Percentiles rank a stretch among this genome's conserved stretches.
Evolutionary conservation across 2,329 filamentous ascomycete species (phyloP).

Genomic region (Neofusicoccum sp.): DNA sequence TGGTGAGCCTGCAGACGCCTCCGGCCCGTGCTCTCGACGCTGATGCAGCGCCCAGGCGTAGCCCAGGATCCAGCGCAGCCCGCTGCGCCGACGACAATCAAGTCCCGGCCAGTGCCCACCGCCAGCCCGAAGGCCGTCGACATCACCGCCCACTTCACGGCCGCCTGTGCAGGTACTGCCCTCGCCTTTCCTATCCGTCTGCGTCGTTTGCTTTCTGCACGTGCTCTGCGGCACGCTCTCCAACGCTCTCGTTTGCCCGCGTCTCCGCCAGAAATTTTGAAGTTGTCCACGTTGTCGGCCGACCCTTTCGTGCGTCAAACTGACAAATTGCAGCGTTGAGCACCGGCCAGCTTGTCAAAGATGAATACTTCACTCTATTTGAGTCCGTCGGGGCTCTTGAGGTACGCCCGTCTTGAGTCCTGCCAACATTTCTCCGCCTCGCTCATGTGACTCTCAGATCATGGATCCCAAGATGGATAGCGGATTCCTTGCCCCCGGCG

Average conservation of each 20-base stretch:
- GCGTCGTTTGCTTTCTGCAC: neutral
- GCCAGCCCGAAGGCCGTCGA: constrained; percentile 23
- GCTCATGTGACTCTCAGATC: constrained; percentile 59
- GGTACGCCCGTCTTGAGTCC: constrained; percentile 38
- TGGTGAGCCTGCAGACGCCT: neutral
- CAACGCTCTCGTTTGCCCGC: constrained; percentile 15
- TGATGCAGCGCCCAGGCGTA: constrained; percentile 11
- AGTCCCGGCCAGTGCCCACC: constrained; percentile 14
- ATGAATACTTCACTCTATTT: constrained; percentile 90
- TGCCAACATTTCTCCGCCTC: neutral
- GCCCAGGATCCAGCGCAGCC: constrained; percentile 8
- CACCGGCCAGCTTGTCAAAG: constrained; percentile 84
- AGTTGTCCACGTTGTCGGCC: neutral
- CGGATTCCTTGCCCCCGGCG: constrained; percentile 73
- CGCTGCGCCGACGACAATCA: constrained; percentile 5
- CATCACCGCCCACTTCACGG: constrained; percentile 35
- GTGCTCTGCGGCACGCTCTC: neutral
- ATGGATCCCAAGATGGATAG: constrained; percentile 99
- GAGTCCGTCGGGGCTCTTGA: constrained; percentile 88
- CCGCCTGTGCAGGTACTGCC: constrained; percentile 28
- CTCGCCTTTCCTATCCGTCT: neutral
- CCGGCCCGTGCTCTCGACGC: neutral
- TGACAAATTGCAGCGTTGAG: constrained; percentile 58
- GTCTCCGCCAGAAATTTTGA: constrained; percentile 12
- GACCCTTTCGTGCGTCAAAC: constrained; percentile 3